These are phyloP conservation scores for Hydnum rufescens DNA, from an alignment of 768 basidiomycete species.

Conservation along the genomic window DNA sequence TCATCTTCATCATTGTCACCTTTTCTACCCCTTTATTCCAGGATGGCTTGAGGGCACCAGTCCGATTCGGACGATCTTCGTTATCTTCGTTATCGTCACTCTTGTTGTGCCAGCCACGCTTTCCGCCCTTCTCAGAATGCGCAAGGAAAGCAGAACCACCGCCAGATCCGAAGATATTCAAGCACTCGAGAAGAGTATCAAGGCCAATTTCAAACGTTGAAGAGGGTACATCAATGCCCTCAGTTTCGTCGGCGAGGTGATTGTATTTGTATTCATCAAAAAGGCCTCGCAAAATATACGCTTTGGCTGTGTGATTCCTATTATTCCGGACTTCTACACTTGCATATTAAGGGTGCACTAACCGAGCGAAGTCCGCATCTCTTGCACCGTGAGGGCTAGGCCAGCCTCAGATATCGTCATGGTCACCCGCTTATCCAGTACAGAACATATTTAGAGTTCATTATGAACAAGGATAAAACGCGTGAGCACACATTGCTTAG, in stretches of 20 bases:
- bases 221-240: conserved; percentile 16
- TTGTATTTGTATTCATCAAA: conserved; percentile 65
- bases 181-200: conserved; percentile 64
- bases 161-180: conserved; percentile 86
- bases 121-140: background rate
- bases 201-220: conserved; percentile 67
- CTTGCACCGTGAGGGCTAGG: conserved; percentile 65
- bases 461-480: background rate
- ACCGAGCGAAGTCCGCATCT: conserved; percentile 68
- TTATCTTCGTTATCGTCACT: conserved; percentile 19
- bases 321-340: too few species aligned
- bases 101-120: background rate
- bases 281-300: conserved; percentile 55
- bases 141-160: conserved; percentile 15
- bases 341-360: too few species aligned
- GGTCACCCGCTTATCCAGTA: conserved; percentile 29
- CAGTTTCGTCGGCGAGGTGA: conserved; percentile 19
- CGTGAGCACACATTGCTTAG: conserved; percentile 46
- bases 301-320: conserved; percentile 68
- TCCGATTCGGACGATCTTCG: conserved; percentile 4
- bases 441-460: background rate
- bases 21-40: conserved; percentile 20
- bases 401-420: conserved; percentile 51
- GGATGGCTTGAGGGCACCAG: conserved; percentile 9
- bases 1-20: conserved; percentile 69